Base-by-base conservation (phyloP, 1,284 basidiomycete species). In the Volvariella surrecta region DNA sequence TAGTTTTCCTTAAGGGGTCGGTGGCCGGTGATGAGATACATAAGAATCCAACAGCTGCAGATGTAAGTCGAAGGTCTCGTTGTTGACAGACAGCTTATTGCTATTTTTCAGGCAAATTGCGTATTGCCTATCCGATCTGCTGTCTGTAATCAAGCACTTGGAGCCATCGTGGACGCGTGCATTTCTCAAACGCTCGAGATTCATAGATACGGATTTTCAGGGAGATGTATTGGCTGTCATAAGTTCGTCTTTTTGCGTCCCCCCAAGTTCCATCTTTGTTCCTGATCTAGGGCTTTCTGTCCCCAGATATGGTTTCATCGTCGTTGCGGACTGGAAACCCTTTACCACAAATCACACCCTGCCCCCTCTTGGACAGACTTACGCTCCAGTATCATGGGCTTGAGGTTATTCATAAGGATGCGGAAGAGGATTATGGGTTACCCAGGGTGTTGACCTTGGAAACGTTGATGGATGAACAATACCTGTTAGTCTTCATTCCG, bases 331-430 rank as follows among this genome's bases (percentile, higher is more conserved):
- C 81, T 0, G 89, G 85, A 3, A 67, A 67, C 10, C 79, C 90
- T 0, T 63, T 94, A 15, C 90, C 90, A 0, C 90, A 94, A 55
- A 86, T 93, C 38, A 91, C 88, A 0, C 87, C 89, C 0, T 85
- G 82, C 50, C 89, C 89, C 0, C 68, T 93, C 2, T 64, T 91
- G 0, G 80, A 89, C 53, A 72, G 89, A 6, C 89, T 89, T 53
- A 72, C 81, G 66, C 57, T 68, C n/a, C 63, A 71, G 41, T 67
- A 64, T 31, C 74, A 80, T 39, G 82, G 81, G 0, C 57, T 86
- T 21, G 74, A 82, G 39, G 67, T 85, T 17, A 71, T 83, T 17
- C 71, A 79, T 18, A 70, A 76, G 46, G 79, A 82, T 38, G 70
- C 72, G 0, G 81, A 82, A 48, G 80, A 83, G 41, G 79, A 83